Conservation (phyloP, 1,284 basidiomycete genomes). For the Ganoderma lingzhi region DNA sequence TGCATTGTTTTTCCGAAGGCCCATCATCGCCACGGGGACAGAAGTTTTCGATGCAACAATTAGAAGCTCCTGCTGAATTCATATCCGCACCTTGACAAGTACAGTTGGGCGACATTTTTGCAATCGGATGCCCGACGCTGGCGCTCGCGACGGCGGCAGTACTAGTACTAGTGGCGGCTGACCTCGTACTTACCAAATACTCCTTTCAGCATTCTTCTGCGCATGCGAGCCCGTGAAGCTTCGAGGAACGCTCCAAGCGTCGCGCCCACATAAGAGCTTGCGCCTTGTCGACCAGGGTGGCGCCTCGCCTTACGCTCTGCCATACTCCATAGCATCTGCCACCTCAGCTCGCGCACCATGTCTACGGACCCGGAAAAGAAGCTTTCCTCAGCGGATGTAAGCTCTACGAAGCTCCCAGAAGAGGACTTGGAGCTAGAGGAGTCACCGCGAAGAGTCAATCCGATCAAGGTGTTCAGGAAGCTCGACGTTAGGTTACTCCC, state of each 20-base stretch:
- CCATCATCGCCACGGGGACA: not conserved
- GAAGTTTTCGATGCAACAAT: not conserved
- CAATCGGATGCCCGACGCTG: not conserved
- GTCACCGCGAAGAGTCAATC: not conserved
- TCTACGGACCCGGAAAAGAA: not conserved
- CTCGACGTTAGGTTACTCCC: constrained; percentile 50
- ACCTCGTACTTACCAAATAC: not conserved
- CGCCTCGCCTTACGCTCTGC: not conserved
- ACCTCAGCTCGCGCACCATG: not conserved
- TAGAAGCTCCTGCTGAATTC: not conserved
- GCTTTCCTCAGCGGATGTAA: not conserved
- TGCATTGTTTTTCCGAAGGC: not conserved
- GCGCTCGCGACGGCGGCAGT: not conserved
- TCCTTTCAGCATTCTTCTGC: not conserved
- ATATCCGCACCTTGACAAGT: not conserved
- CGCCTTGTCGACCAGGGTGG: not conserved
- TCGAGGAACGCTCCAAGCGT: not conserved
- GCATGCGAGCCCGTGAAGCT: not conserved
- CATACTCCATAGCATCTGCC: not conserved
- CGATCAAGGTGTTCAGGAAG: constrained; percentile 31
- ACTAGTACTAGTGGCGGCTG: not conserved
- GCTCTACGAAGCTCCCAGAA: not conserved
- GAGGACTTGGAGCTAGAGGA: not conserved
- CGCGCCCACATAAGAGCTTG: not conserved
- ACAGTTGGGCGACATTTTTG: not conserved